Percentiles rank a stretch among this genome's conserved stretches.
Conservation (phyloP, 2,329 filamentous ascomycete species). For the Helminthosporium solani region DNA sequence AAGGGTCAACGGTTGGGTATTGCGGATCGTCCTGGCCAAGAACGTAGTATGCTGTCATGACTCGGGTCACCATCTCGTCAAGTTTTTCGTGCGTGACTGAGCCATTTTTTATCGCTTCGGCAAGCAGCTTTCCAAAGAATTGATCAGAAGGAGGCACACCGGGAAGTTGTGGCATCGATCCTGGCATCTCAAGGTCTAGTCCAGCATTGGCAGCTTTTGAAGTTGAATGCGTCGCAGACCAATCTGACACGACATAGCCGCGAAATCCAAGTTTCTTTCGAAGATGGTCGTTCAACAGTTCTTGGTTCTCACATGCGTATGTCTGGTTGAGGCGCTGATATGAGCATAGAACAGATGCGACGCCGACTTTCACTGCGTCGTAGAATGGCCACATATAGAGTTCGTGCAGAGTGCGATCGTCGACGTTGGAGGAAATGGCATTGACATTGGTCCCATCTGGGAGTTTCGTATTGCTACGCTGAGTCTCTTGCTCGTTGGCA, state of each 20-base stretch:
- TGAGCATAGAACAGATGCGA: constrained; percentile 61
- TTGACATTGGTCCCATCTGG: constrained; percentile 33
- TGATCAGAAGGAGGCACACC: constrained; percentile 21
- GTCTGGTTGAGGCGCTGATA: constrained; percentile 40
- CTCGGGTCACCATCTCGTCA: constrained; percentile 50
- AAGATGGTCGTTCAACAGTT: constrained; percentile 51
- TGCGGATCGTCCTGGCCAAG: constrained; percentile 46
- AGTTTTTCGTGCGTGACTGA: constrained; percentile 44
- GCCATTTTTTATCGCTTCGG: constrained; percentile 42
- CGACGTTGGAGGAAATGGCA: constrained; percentile 62
- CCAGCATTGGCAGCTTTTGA: constrained; percentile 48
- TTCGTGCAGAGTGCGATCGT: constrained; percentile 64
- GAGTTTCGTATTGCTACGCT: constrained; percentile 33
- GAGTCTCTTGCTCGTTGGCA: constrained; percentile 61
- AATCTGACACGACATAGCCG: constrained; percentile 45
- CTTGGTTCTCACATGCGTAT: constrained; percentile 36
- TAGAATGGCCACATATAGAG: constrained; percentile 51
- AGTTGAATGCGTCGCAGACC: constrained; percentile 48
- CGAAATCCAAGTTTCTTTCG: constrained; percentile 54
- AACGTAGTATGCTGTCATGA: constrained; percentile 49
- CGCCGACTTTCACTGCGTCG: constrained; percentile 59
- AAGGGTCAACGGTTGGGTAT: constrained; percentile 42
- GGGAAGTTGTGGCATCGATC: constrained; percentile 34
- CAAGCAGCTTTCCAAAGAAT: constrained; percentile 41
- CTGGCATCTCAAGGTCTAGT: constrained; percentile 52